A percentile compares a stretch with the other conserved stretches of the same genome.
Conservation (phyloP, 73 alveolate genomes). For the Paraurostyla sp. region DNA sequence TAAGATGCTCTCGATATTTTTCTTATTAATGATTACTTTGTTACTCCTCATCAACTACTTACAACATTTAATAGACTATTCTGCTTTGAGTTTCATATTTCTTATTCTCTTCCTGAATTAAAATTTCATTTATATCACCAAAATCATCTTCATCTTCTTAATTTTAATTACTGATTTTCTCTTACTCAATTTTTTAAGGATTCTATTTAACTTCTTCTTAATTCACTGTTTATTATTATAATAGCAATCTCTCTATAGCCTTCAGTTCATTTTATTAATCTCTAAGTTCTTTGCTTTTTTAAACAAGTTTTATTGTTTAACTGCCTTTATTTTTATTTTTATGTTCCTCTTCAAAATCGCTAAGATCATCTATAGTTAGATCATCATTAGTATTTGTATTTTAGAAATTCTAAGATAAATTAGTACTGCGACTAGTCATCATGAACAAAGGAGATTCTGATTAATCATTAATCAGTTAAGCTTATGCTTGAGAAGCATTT, state of each 20-base stretch:
- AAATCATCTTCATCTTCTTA: slow-evolving; percentile 13
- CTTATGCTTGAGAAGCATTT: no score
- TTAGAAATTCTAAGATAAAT: not conserved
- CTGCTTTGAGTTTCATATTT: not conserved
- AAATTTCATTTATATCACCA: slow-evolving; percentile 8
- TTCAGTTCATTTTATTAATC: not conserved
- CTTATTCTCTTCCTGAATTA: not conserved
- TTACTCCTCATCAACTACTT: no score
- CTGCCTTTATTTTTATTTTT: not conserved
- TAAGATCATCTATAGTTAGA: not conserved
- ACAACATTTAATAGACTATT: not conserved
- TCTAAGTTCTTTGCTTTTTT: not conserved
- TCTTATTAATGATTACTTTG: not conserved
- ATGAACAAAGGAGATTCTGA: no score
- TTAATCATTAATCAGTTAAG: no score
- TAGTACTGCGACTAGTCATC: not conserved
- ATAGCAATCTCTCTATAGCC: not conserved
- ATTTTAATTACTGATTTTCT: not conserved
- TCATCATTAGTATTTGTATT: not conserved
- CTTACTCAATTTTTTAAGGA: not conserved
- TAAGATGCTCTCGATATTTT: not conserved
- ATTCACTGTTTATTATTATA: not conserved
- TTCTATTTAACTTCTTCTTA: not conserved
- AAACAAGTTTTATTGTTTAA: not conserved
- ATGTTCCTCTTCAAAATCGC: not conserved